Evolutionary conservation across 1,284 basidiomycete species (phyloP).

Genomic region (Melampsora larici-populina): DNA sequence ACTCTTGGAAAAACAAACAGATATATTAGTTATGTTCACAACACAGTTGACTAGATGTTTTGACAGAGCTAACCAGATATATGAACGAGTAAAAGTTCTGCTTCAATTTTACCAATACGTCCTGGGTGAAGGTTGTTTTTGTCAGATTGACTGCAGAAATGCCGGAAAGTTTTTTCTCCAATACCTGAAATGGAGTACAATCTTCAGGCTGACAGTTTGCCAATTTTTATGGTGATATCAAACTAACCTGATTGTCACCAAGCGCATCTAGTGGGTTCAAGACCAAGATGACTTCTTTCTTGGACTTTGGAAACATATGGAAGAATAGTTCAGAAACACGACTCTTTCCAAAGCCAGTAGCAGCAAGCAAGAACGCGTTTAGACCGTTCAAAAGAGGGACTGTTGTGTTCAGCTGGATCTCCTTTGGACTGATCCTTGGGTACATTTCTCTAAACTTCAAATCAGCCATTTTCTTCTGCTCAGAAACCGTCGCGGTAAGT

Average conservation of each 20-base stretch:
- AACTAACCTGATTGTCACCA: constrained; percentile 23
- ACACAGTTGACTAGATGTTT: too few relatives aligned
- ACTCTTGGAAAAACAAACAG: neutral
- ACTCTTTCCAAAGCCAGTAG: constrained; percentile 1
- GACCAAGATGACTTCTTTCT: too few relatives aligned
- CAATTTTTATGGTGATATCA: neutral
- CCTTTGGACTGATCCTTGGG: too few relatives aligned
- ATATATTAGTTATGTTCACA: neutral
- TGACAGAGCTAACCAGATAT: neutral
- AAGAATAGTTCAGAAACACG: too few relatives aligned
- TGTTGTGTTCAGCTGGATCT: neutral
- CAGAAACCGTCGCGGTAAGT: too few relatives aligned
- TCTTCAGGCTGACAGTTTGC: neutral
- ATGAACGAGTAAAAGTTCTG: neutral
- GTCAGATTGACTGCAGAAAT: constrained; percentile 6
- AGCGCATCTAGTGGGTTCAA: too few relatives aligned
- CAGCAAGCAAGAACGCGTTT: neutral
- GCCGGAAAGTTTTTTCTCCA: neutral
- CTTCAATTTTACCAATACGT: neutral
- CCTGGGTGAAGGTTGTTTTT: neutral
- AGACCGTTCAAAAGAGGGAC: neutral
- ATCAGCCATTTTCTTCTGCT: too few relatives aligned
- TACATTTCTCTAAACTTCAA: too few relatives aligned
- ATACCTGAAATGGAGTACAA: neutral
- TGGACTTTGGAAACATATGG: too few relatives aligned